A percentile compares a stretch with the other conserved stretches of the same genome.
Conservation (phyloP, 257 asterid genomes). For the Hygrophila difformis region DNA sequence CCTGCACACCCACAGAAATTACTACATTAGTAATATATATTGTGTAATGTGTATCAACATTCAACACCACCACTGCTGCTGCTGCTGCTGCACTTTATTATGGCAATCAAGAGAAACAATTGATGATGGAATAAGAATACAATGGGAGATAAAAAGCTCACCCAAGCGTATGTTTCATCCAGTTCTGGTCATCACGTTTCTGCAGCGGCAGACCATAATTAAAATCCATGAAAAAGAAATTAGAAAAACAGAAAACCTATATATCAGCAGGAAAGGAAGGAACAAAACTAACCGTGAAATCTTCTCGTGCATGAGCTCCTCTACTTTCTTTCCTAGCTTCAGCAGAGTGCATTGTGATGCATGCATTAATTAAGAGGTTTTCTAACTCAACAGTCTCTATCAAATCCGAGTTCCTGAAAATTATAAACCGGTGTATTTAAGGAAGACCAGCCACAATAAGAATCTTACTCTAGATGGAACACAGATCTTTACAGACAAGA, state of each 20-base stretch:
- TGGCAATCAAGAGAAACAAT: not conserved
- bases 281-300: conserved; percentile 61
- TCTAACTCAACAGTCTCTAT: conserved; percentile 91
- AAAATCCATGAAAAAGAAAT: no score
- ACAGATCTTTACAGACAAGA: conserved; percentile 5
- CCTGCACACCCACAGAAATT: conserved; percentile 23
- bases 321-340: conserved; percentile 99
- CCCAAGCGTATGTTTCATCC: no score
- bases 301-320: conserved; percentile 99
- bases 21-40: no score
- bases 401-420: conserved; percentile 85
- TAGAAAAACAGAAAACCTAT: no score
- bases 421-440: not conserved
- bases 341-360: conserved; percentile 97
- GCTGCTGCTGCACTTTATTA: no score
- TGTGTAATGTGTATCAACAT: no score
- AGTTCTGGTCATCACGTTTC: no score
- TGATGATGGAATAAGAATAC: not conserved
- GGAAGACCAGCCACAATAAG: not conserved
- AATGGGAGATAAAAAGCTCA: no score
- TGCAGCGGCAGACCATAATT: no score
- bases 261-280: no score
- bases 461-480: conserved; percentile 2
- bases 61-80: no score
- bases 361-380: conserved; percentile 90